These are phyloP conservation scores for Pyrenochaeta sp. DNA, from an alignment of 2,329 filamentous ascomycete species.

Conservation along the genomic window DNA sequence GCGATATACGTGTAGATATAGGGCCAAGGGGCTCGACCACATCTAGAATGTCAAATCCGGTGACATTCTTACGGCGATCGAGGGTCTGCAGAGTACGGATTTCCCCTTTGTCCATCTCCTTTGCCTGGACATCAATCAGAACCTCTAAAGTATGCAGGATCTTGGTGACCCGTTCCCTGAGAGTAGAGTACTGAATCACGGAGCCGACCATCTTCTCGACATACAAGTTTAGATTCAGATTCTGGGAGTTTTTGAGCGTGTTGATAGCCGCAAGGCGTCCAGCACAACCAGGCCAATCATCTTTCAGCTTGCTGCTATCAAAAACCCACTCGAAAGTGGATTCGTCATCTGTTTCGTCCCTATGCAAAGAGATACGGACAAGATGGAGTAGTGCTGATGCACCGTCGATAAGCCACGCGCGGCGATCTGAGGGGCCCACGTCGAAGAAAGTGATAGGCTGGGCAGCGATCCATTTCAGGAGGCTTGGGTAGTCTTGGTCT, in stretches of 20 bases:
- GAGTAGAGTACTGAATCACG: background rate
- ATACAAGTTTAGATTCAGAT: constrained; percentile 2
- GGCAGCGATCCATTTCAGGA: background rate
- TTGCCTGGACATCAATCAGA: background rate
- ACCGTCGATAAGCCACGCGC: constrained; percentile 50
- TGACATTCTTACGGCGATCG: background rate
- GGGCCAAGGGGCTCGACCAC: constrained; percentile 1
- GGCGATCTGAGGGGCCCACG: constrained; percentile 25
- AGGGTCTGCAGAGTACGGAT: background rate
- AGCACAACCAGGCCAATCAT: constrained; percentile 3
- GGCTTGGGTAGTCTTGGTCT: constrained; percentile 4
- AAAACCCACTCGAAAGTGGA: constrained; percentile 7
- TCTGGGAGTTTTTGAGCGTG: constrained; percentile 5
- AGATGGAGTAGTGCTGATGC: constrained; percentile 49
- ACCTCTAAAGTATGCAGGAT: constrained; percentile 4
- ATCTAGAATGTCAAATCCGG: constrained; percentile 7
- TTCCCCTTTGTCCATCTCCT: background rate
- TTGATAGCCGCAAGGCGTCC: constrained; percentile 1
- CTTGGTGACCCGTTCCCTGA: constrained; percentile 1
- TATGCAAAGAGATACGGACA: constrained; percentile 2
- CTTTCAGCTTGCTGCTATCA: constrained; percentile 1
- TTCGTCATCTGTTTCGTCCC: constrained; percentile 1
- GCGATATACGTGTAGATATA: constrained; percentile 1
- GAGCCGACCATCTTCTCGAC: background rate
- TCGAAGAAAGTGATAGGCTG: constrained; percentile 28